These are phyloP conservation scores for Trypanosoma boissoni DNA, from an alignment of 208 protist genomes.

Conservation along the genomic window DNA sequence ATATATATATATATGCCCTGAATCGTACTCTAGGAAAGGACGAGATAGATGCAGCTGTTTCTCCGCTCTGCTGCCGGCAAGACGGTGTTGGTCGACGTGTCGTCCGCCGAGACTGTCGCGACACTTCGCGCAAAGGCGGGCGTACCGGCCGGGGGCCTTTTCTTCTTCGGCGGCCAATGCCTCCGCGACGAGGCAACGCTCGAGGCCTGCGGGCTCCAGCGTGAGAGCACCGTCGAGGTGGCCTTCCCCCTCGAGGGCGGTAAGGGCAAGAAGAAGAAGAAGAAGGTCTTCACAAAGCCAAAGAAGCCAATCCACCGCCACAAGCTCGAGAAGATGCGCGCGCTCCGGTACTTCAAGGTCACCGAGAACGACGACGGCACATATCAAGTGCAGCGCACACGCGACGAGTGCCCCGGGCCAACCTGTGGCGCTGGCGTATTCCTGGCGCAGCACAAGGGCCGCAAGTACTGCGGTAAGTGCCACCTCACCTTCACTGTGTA, in stretches of 20 bases:
- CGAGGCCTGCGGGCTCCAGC: slow-evolving; percentile 65
- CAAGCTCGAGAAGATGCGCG: slow-evolving; percentile 99
- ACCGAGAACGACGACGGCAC: slow-evolving; percentile 95
- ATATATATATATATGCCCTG: too few species aligned
- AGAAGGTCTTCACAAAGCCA: slow-evolving; percentile 99
- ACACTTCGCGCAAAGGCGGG: slow-evolving; percentile 92
- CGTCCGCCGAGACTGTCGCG: slow-evolving; percentile 8
- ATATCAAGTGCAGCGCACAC: slow-evolving; percentile 91
- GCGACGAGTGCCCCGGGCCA: slow-evolving; percentile 78
- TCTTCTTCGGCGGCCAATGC: slow-evolving; percentile 87
- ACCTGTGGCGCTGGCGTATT: slow-evolving; percentile 95
- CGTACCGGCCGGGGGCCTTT: slow-evolving; percentile 88
- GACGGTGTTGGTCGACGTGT: slow-evolving; percentile 15
- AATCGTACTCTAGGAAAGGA: slow-evolving; percentile 12
- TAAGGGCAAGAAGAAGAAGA: slow-evolving; percentile 99
- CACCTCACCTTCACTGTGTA: slow-evolving; percentile 24
- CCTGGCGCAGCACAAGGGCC: slow-evolving; percentile 94
- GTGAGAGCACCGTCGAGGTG: slow-evolving; percentile 88
- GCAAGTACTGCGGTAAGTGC: slow-evolving; percentile 99
- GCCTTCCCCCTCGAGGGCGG: slow-evolving; percentile 88
- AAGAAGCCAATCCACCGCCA: slow-evolving; percentile 98
- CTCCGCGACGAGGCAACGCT: slow-evolving; percentile 77
- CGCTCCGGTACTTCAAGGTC: slow-evolving; percentile 99
- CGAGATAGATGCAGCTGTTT: slow-evolving; percentile 31
- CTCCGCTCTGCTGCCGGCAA: slow-evolving; percentile 15